Evolutionary conservation across 257 asterid species (phyloP), one percentile per base, ranked within the genome.

Genomic region (Avicennia marina): DNA sequence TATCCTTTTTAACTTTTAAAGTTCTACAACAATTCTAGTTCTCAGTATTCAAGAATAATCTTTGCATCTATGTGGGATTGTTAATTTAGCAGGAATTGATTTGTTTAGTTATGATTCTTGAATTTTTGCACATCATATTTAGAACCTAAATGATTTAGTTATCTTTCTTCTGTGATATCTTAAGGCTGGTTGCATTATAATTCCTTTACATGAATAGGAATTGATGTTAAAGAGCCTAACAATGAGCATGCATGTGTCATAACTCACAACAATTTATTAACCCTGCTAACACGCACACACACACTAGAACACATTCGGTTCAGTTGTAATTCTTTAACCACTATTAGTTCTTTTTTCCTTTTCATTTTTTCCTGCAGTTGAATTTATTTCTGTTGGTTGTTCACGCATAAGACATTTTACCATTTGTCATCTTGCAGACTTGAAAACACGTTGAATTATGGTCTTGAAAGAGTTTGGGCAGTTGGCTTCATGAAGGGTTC

Each of bases 401-500:
- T 61, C 17, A 17, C 21, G 6, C 20, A 33, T 53, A 46, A 68
- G 46, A 66, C 52, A 34, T 49, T 57, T 66, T 49, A 70, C 60
- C 20, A 19, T 61, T 60, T 56, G 25, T 64, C 53, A 34, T 59
- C 60, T 50, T 70, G 78, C 97, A 93, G 99, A 65, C 94, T 86
- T 60, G 99, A 93, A 69, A 93, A 89, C 72, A 93, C 99, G n/a
- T 67, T 93, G 75, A 93, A 93, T 72, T 93, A 93, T 81, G 90
- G 97, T 41, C 93, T 93, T 78, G 99, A 93, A 74, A 79, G 99
- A 79, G 99, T 93, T 66, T 93, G 99, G 97, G 89, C 97, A 25
- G 73, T 89, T 59, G 99, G 99, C 62, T 89, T 76, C 86, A 82
- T 82, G 62, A 93, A 79, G 78, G 84, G 97, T 63, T 93, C 99